Evolutionary conservation across 192 early-diverging fungal species (phyloP).

Genomic region (Linnemannia exigua): DNA sequence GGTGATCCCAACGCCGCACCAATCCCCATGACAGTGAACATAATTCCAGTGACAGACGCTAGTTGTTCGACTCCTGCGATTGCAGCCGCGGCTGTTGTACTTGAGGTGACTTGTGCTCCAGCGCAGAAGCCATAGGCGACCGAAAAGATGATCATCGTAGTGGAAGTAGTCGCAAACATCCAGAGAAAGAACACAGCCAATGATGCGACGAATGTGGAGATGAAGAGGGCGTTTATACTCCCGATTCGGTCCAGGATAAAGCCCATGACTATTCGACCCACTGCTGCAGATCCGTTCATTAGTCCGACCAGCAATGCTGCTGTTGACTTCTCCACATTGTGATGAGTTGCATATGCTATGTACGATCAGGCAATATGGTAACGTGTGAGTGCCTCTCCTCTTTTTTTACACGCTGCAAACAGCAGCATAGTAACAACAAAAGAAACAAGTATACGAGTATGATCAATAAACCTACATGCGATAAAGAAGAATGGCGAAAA

Average conservation of each 20-base stretch:
- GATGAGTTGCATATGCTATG: slow-evolving; percentile 57
- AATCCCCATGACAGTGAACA: slow-evolving; percentile 44
- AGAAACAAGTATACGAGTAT: not conserved
- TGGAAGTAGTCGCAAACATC: not conserved
- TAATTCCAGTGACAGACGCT: slow-evolving; percentile 33
- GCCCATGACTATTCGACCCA: slow-evolving; percentile 68
- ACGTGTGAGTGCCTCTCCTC: not conserved
- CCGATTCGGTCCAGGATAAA: slow-evolving; percentile 55
- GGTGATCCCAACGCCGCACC: slow-evolving; percentile 36
- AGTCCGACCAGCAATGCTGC: slow-evolving; percentile 67
- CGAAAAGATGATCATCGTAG: not conserved
- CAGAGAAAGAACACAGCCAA: not conserved
- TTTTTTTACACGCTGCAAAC: no score
- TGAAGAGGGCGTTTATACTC: not conserved
- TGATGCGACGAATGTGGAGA: not conserved
- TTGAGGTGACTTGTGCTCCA: not conserved
- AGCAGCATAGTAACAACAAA: not conserved
- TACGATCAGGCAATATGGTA: not conserved
- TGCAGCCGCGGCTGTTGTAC: slow-evolving; percentile 21
- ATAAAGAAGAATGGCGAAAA: slow-evolving; percentile 38
- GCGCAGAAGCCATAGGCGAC: not conserved
- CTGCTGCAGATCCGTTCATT: slow-evolving; percentile 67
- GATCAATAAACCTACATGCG: slow-evolving; percentile 34
- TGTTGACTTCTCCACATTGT: slow-evolving; percentile 52
- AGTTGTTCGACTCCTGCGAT: slow-evolving; percentile 27